Evolutionary conservation across 2,329 filamentous ascomycete genomes (phyloP), one percentile per base, ranked within the genome.

Genomic region (Talaromyces pinophilus): DNA sequence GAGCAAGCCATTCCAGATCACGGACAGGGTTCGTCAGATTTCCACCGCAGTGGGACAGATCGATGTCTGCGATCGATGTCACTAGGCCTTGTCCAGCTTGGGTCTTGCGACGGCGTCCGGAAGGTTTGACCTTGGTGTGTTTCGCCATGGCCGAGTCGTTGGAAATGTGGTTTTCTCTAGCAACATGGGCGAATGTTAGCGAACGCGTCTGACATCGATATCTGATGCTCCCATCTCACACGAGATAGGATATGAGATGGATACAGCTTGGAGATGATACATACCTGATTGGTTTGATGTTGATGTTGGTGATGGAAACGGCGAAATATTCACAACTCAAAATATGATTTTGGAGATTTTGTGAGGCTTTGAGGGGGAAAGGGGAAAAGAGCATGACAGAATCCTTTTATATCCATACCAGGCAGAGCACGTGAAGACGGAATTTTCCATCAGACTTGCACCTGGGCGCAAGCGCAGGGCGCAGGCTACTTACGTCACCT

Each of bases 1-100:
- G 17, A 17, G 17, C 62, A 19, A 40, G 62, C 62, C 62, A 64
- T 11, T 64, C 52, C 13, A 64, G 42, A 22, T 59, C 42, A 15
- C 62, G 62, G 2, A n/a, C 30, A 1, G 38, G 40, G n/a, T 25
- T 3, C n/a, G 11, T 38, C 1, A 59, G 5, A 1, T 64, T 64
- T 1, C 50, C 52, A 0, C 54, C 54, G 19, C 54, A 57, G 11
- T 33, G 54, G 1, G 54, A 57, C 5, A 57, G 33, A 22, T 57
- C 19, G 2, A 57, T 38, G 11, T 5, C n/a, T 17, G 54, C 54
- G 10, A 57, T 38, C 1, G 54, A 33, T 13, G 54, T 57, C 1
- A 57, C 19, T 15, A 38, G n/a, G 2, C 33, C 54, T 17, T 33
- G 10, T 6, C 3, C n/a, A 40, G n/a, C 5, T 15, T 8, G 8